Evolutionary conservation across 139 green algal species (phyloP), one percentile per base, ranked within the genome.

Genomic region (Micromonas commoda): DNA sequence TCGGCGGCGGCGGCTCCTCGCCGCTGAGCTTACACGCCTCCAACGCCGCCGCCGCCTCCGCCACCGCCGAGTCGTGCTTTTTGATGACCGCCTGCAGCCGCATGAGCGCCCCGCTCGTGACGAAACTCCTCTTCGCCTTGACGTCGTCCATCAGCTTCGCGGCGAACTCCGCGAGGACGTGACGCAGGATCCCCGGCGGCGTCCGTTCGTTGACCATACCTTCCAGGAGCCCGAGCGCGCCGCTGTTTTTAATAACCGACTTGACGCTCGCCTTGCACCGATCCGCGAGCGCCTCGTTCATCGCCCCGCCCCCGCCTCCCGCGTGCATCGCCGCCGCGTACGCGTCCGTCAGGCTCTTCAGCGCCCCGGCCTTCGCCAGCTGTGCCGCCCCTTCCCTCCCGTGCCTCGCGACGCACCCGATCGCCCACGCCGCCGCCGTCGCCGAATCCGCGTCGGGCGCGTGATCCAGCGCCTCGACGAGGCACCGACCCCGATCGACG

Each of bases 31-130:
- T 9, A 9, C 9, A 9, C 45, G 9, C 45, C 45, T 57, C 45
- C 45, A 9, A 23, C 57, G 69, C 80, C 60, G 75, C 35, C 70
- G 23, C 54, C 26, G 38, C 73, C 45, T 9, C 45, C 45, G 45
- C 45, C 45, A 16, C 45, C 45, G 45, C 45, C 45, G 45, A 9
- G 9, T 57, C 45, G 45, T 57, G 45, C 45, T 9, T 16, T 16
- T 16, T 57, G 60, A 81, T 65, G 23, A 82, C 4, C 31, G 51
- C 45, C 64, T 87, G 83, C 64, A 87, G 52, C 77, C 83, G 77
- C 70, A 79, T 72, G 52, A 87, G 77, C 57, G 72, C 83, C 21
- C 83, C 83, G 71, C 83, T 84, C 24, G 80, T 85, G 73, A 87
- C 83, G 31, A 85, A 84, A 26, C 68, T 45, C 68, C 84, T 77